phyloP scores from a whole-genome alignment of 179 eudicot species.

The Silene coronaria region DNA sequence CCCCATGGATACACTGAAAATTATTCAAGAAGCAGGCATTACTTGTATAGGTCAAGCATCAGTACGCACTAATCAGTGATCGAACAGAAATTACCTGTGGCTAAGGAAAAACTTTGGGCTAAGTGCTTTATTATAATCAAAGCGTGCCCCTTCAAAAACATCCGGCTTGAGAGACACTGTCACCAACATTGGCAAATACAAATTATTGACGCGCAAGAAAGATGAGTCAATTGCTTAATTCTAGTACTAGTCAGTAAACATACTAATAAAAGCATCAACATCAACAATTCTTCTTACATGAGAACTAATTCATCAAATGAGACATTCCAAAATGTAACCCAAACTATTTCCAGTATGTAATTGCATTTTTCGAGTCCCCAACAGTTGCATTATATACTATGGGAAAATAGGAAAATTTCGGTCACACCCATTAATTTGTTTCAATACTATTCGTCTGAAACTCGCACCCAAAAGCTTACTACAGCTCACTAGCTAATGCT shows the following conservation, averaged over 20 bases:
- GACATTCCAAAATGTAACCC: too few species aligned
- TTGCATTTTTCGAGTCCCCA: too few species aligned
- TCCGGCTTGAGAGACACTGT: slow-evolving; percentile 98
- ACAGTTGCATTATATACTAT: too few species aligned
- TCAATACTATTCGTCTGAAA: background rate
- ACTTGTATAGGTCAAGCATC: background rate
- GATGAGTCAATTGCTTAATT: background rate
- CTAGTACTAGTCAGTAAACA: background rate
- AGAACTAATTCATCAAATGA: too few species aligned
- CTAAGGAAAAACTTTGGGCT: slow-evolving; percentile 78
- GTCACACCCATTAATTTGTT: too few species aligned
- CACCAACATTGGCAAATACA: slow-evolving; percentile 9
- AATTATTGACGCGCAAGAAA: background rate
- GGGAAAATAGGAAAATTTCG: too few species aligned
- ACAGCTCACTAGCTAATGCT: background rate
- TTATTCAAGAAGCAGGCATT: slow-evolving; percentile 4
- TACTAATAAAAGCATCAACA: background rate
- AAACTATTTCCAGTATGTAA: too few species aligned
- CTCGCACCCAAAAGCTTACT: background rate
- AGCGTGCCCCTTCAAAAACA: slow-evolving; percentile 84
- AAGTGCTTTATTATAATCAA: slow-evolving; percentile 85
- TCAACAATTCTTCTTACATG: background rate
- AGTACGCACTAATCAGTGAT: background rate
- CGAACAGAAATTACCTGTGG: slow-evolving; percentile 54
- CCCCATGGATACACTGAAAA: slow-evolving; percentile 73